Evolutionary conservation across 768 basidiomycete genomes (phyloP).

Genomic region (Galerina sulciceps): DNA sequence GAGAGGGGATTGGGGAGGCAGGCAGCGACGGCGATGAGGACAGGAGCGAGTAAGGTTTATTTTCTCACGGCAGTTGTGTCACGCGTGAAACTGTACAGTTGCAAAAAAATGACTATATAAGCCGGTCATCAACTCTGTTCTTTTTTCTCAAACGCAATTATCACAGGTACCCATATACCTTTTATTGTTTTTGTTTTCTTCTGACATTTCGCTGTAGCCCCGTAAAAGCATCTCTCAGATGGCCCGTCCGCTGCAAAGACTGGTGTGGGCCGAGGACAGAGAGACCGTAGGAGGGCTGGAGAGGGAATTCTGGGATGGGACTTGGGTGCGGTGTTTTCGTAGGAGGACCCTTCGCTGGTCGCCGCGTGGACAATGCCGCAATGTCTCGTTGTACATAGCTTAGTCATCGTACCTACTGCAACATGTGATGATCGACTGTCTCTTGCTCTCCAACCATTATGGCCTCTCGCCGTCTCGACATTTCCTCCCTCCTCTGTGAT

Average conservation of each 20-base stretch:
- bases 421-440: slow-evolving; percentile 25
- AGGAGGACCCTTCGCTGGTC: slow-evolving; percentile 64
- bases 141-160: slow-evolving; percentile 57
- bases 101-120: slow-evolving; percentile 31
- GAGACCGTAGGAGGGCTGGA: slow-evolving; percentile 88
- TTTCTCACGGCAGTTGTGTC: slow-evolving; percentile 25
- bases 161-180: slow-evolving; percentile 55
- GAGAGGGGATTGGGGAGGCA: slow-evolving; percentile 24
- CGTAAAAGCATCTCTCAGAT: slow-evolving; percentile 91
- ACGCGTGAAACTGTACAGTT: slow-evolving; percentile 55
- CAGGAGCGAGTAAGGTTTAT: slow-evolving; percentile 7
- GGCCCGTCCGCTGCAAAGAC: slow-evolving; percentile 74
- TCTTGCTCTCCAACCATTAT: slow-evolving; percentile 40
- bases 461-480: slow-evolving; percentile 73
- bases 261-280: slow-evolving; percentile 81
- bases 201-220: slow-evolving; percentile 45
- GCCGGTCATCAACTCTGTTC: slow-evolving; percentile 1
- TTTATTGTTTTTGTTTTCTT: background rate
- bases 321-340: slow-evolving; percentile 82
- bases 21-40: slow-evolving; percentile 14
- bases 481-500: slow-evolving; percentile 73
- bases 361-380: slow-evolving; percentile 76
- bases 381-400: slow-evolving; percentile 87
- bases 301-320: slow-evolving; percentile 73
- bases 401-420: slow-evolving; percentile 14